These are phyloP conservation scores for Candida labiduridarum DNA, from an alignment of 1,139 yeast species.

Conservation along the genomic window DNA sequence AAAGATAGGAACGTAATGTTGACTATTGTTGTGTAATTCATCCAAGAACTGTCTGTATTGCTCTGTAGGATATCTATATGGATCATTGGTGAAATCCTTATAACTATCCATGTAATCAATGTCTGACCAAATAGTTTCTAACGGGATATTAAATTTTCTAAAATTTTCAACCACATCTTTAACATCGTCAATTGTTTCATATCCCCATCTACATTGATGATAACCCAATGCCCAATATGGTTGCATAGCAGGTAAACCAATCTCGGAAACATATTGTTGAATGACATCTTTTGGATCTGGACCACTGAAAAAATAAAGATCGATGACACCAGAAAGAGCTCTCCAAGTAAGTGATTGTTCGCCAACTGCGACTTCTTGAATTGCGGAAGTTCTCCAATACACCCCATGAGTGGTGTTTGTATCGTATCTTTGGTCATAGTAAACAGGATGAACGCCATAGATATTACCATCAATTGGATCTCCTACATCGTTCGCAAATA, in stretches of 20 bases:
- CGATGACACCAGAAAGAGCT: conserved; percentile 30
- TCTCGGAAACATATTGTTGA: conserved; percentile 26
- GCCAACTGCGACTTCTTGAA: conserved; percentile 24
- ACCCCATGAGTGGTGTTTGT: conserved; percentile 25
- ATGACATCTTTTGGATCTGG: conserved; percentile 32
- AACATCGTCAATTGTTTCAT: conserved; percentile 19
- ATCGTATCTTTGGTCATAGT: conserved; percentile 23
- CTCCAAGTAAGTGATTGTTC: conserved; percentile 28
- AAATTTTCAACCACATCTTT: conserved; percentile 22
- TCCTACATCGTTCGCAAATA: conserved; percentile 24
- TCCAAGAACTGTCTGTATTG: conserved; percentile 22
- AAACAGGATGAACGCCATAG: conserved; percentile 28
- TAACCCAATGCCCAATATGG: conserved; percentile 29
- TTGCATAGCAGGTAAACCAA: conserved; percentile 25
- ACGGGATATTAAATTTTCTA: conserved; percentile 22
- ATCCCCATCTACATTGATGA: conserved; percentile 29
- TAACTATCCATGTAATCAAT: conserved; percentile 29
- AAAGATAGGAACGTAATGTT: conserved; percentile 34
- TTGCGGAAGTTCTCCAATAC: conserved; percentile 26
- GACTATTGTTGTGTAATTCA: conserved; percentile 24
- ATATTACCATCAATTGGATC: conserved; percentile 27
- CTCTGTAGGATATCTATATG: conserved; percentile 25
- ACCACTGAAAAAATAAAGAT: conserved; percentile 35
- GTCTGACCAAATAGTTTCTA: conserved; percentile 28
- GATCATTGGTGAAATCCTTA: conserved; percentile 33